Conservation (phyloP, 1,284 basidiomycete genomes). For the Boletellus dicymbophilus region DNA sequence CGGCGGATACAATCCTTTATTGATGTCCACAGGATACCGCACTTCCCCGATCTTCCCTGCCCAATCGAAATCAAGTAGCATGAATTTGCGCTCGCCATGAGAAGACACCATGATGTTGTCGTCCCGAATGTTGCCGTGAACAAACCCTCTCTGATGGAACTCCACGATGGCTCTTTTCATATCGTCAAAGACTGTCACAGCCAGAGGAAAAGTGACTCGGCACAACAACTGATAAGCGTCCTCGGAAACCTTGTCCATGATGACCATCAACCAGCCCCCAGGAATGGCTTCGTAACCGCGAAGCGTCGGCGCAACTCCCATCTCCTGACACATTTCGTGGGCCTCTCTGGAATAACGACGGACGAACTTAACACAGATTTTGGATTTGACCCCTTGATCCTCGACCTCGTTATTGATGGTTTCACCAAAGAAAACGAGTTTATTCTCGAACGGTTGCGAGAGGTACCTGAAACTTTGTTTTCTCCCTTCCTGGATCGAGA, state of each 20-base stretch:
- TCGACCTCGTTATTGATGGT: too few relatives aligned
- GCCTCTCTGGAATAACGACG: neutral
- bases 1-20: too few relatives aligned
- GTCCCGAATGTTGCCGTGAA: too few relatives aligned
- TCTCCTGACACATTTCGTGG: neutral
- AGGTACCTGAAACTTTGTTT: neutral
- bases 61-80: too few relatives aligned
- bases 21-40: too few relatives aligned
- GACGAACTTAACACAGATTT: neutral
- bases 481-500: neutral
- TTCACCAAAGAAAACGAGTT: neutral
- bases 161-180: neutral
- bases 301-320: neutral
- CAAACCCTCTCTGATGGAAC: too few relatives aligned
- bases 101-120: too few relatives aligned
- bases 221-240: neutral
- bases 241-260: neutral
- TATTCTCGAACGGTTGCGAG: neutral
- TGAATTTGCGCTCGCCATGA: too few relatives aligned
- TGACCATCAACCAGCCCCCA: neutral
- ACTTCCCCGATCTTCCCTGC: too few relatives aligned
- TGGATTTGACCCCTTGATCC: neutral
- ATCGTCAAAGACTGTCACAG: neutral
- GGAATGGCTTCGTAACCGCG: neutral
- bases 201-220: neutral